phyloP scores from a whole-genome alignment of 768 basidiomycete species.

The Russula olivacea region DNA sequence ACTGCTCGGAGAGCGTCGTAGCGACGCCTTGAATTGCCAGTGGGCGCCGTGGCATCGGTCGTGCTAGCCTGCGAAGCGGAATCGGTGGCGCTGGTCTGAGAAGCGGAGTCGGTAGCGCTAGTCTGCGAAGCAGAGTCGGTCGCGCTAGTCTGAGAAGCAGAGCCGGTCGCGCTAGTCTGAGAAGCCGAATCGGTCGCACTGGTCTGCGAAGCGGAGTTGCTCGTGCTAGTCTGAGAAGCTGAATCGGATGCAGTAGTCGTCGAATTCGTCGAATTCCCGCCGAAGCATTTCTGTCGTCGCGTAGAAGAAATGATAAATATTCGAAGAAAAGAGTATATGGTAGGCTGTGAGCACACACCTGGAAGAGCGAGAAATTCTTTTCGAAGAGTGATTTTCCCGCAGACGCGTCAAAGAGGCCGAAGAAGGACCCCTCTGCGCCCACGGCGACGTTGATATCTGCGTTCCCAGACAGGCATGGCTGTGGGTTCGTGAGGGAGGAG shows the following conservation, averaged over 20 bases:
- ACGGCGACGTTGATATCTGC: not conserved
- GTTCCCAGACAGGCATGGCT: slow-evolving; percentile 7
- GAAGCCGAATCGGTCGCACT: too few species aligned
- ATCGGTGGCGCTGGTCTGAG: too few species aligned
- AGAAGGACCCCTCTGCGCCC: not conserved
- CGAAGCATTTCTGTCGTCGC: not conserved
- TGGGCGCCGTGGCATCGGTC: too few species aligned
- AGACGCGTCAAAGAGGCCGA: not conserved
- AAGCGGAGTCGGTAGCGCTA: too few species aligned
- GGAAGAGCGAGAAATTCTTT: not conserved
- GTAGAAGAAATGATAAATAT: not conserved
- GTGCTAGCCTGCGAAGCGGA: too few species aligned
- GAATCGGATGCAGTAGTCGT: too few species aligned
- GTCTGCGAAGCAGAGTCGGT: too few species aligned
- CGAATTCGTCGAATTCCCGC: too few species aligned
- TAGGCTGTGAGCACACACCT: not conserved
- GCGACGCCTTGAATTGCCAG: not conserved
- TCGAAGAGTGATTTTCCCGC: not conserved
- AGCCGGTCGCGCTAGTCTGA: too few species aligned
- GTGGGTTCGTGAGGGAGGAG: not conserved
- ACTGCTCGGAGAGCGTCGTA: not conserved
- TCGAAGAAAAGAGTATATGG: not conserved
- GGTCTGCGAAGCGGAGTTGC: too few species aligned
- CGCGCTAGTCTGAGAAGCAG: too few species aligned
- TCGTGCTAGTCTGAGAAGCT: too few species aligned